Base-by-base conservation (phyloP, 139 green algal genomes). In the Ettlia oleoabundans region DNA sequence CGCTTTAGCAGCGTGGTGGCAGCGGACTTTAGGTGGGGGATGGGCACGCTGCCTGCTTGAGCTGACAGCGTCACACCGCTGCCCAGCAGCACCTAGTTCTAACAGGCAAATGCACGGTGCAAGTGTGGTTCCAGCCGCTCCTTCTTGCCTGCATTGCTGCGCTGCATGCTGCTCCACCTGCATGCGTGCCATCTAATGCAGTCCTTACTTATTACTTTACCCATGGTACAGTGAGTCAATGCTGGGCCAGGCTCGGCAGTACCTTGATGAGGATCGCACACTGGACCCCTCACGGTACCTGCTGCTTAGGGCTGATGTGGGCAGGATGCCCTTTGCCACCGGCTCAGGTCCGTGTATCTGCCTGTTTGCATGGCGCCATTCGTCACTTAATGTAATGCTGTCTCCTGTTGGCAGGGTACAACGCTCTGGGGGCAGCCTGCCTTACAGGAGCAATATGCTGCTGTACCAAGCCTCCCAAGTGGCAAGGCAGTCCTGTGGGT, bases 291-390 rank as follows among this genome's bases (percentile, higher is more conserved):
- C 73, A 6, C 73, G 73, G 35, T 87, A 87, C 64, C 72, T 92
- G 41, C 86, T 97, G 63, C 79, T 99, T 81, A 86, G 95, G 19
- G 96, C 93, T 18, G 96, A 99, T 79, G 90, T 98, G 10, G 92
- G 75, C 3, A 85, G 96, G 5, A 85, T 99, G 79, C 96, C 96
- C 1, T 98, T 99, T 73, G 71, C 85, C 30, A 96, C 93, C 1
- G 94, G 88, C 64, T 89, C 58, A 19, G 73, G 73, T 80, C 26
- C 65, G 65, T 2, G 13, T 6, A 5, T n/a, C 32, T 40, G 33
- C 32, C 4, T 4, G n/a, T 2, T 15, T 43, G 55, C 18, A 15
- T 65, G 55, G 55, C 21, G 18, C 55, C 21, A n/a, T n/a, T n/a
- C n/a, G n/a, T n/a, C n/a, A n/a, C n/a, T n/a, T n/a, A n/a, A n/a